These are phyloP conservation scores for Pythium volutum DNA, from an alignment of 352 stramenopile species.

Conservation along the genomic window DNA sequence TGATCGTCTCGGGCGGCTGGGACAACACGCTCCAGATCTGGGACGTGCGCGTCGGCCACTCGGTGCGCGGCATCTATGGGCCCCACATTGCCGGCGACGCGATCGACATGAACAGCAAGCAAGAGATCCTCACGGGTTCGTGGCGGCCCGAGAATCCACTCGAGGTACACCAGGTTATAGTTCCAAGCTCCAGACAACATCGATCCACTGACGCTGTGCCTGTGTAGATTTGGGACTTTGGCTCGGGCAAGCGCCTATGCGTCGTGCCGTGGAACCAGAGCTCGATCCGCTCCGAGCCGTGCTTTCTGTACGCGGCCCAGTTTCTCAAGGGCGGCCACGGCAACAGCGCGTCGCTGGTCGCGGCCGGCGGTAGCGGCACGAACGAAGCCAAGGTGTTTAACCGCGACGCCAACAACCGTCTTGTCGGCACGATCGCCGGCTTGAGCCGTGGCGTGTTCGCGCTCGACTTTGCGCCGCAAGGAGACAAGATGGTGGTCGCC, in stretches of 20 bases:
- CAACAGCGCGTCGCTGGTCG: slow-evolving; percentile 55
- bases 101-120: slow-evolving; percentile 67
- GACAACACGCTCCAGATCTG: slow-evolving; percentile 94
- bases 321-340: slow-evolving; percentile 68
- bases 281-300: slow-evolving; percentile 68
- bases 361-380: slow-evolving; percentile 80
- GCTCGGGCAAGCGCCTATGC: slow-evolving; percentile 66
- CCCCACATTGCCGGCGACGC: slow-evolving; percentile 85
- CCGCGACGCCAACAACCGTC: slow-evolving; percentile 34
- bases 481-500: slow-evolving; percentile 83
- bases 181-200: background rate
- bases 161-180: slow-evolving; percentile 28
- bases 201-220: too few relatives aligned
- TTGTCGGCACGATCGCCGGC: slow-evolving; percentile 83
- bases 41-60: slow-evolving; percentile 84
- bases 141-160: slow-evolving; percentile 89
- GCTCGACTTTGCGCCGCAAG: slow-evolving; percentile 71
- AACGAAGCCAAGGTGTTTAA: slow-evolving; percentile 93
- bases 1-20: slow-evolving; percentile 86
- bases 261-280: slow-evolving; percentile 87
- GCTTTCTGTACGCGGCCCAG: slow-evolving; percentile 88
- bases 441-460: slow-evolving; percentile 83
- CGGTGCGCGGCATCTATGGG: slow-evolving; percentile 88
- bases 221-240: slow-evolving; percentile 85
- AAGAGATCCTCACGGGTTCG: slow-evolving; percentile 87